phyloP scores from a whole-genome alignment of 2,329 filamentous ascomycete genomes.

The Fusarium oxysporum region DNA sequence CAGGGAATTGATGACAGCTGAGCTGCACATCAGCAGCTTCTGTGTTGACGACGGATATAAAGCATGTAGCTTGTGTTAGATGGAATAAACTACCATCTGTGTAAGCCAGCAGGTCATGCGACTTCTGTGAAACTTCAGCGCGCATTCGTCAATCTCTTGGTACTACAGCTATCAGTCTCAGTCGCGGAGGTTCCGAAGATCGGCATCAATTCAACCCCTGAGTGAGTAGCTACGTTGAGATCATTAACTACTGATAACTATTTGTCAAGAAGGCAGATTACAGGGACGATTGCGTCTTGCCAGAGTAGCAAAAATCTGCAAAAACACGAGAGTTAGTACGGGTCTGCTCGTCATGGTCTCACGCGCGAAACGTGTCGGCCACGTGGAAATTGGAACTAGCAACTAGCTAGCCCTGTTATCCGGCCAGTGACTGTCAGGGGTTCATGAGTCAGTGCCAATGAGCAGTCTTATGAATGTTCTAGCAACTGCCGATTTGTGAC shows the following conservation, averaged over 20 bases:
- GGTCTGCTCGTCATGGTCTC: not conserved
- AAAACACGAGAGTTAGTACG: not conserved
- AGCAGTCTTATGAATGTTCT: not conserved
- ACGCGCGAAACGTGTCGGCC: slow-evolving; percentile 15
- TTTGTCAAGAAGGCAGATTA: not conserved
- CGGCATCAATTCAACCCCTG: not conserved
- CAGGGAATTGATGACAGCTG: not conserved
- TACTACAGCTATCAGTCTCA: not conserved
- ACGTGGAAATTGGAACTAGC: slow-evolving; percentile 11
- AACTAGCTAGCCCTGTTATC: not conserved
- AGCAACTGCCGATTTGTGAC: not conserved
- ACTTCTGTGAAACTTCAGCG: rapidly evolving
- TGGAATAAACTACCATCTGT: not conserved
- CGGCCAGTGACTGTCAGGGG: not conserved
- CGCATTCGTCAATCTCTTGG: not conserved
- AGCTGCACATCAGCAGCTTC: rapidly evolving
- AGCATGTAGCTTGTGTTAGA: not conserved
- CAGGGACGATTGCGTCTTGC: not conserved
- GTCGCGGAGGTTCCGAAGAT: not conserved
- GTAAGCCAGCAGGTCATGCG: not conserved
- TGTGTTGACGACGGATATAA: no score
- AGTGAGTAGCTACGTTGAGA: not conserved
- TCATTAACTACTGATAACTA: not conserved
- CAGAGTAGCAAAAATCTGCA: not conserved
- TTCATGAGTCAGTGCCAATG: slow-evolving; percentile 14